These are phyloP conservation scores for Volvox reticuliferus DNA, from an alignment of 139 green algal genomes.

Conservation along the genomic window DNA sequence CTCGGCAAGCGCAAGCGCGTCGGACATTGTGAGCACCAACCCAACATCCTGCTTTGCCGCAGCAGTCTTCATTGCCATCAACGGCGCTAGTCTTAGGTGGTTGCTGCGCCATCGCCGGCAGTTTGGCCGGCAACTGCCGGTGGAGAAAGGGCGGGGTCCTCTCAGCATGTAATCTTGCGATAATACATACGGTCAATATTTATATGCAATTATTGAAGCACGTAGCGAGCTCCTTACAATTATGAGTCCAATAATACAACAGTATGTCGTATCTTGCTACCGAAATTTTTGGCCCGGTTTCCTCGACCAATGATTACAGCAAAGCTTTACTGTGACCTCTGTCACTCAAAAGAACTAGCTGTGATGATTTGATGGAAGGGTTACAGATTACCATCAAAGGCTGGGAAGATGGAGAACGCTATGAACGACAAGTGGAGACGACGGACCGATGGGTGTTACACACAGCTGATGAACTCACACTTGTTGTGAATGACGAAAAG, in stretches of 20 bases:
- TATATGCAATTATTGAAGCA: too few relatives aligned
- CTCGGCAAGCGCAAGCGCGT: neutral
- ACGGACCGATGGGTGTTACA: conserved; percentile 60
- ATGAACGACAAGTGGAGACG: conserved; percentile 28
- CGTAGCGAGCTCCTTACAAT: too few relatives aligned
- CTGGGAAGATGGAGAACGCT: conserved; percentile 21
- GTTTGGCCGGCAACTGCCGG: neutral
- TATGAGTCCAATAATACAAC: too few relatives aligned
- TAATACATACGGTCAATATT: too few relatives aligned
- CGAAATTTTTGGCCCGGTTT: too few relatives aligned
- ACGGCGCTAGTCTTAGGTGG: neutral
- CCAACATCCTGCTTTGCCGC: neutral
- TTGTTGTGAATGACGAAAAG: neutral
- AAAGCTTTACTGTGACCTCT: too few relatives aligned
- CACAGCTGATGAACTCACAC: conserved; percentile 34
- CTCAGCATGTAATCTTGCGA: neutral
- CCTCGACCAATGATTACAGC: too few relatives aligned
- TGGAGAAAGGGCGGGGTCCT: conserved; percentile 5
- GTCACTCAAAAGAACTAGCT: too few relatives aligned
- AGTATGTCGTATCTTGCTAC: too few relatives aligned
- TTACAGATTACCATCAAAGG: neutral
- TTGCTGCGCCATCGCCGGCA: neutral
- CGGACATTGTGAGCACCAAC: neutral
- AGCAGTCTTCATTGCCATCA: neutral
- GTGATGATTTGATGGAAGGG: neutral